phyloP scores from a whole-genome alignment of 768 basidiomycete species.

The Hericium erinaceus region DNA sequence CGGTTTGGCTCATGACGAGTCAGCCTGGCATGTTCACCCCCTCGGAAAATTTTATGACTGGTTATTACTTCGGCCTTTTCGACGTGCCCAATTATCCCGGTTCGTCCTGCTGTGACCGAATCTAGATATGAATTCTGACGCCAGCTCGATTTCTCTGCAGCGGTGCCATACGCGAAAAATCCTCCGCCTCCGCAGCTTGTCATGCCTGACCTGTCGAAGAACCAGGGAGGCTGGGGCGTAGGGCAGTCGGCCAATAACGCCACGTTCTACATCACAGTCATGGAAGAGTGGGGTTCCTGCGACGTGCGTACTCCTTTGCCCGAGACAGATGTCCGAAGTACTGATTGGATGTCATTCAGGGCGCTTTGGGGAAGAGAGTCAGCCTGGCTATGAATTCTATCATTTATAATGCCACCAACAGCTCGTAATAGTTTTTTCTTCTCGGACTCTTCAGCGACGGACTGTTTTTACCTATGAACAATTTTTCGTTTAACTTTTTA shows the following conservation, averaged over 20 bases:
- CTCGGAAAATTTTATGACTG: constrained; percentile 24
- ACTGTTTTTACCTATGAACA: no score
- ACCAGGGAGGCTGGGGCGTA: constrained; percentile 30
- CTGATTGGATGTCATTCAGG: constrained; percentile 5
- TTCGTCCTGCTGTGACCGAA: constrained; percentile 10
- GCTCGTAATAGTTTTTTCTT: not conserved
- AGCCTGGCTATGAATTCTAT: constrained; percentile 13
- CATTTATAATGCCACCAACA: constrained; percentile 18
- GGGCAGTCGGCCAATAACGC: constrained; percentile 24
- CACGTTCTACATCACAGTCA: constrained; percentile 27
- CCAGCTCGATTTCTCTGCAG: constrained; percentile 14
- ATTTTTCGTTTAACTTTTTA: no score
- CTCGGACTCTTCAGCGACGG: no score
- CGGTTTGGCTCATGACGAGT: constrained; percentile 31
- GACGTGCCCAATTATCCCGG: constrained; percentile 36
- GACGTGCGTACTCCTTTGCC: constrained; percentile 15
- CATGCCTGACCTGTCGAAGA: constrained; percentile 38
- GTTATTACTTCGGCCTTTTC: constrained; percentile 37
- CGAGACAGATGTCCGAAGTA: not conserved
- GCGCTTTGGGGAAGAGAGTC: constrained; percentile 15
- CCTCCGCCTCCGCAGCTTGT: constrained; percentile 28
- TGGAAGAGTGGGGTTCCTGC: constrained; percentile 36
- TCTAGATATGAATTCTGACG: not conserved
- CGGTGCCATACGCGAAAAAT: constrained; percentile 31
- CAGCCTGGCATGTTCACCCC: constrained; percentile 19